Evolutionary conservation across 768 basidiomycete species (phyloP), one percentile per base, ranked within the genome.

Genomic region (Gelatoporia subvermispora): DNA sequence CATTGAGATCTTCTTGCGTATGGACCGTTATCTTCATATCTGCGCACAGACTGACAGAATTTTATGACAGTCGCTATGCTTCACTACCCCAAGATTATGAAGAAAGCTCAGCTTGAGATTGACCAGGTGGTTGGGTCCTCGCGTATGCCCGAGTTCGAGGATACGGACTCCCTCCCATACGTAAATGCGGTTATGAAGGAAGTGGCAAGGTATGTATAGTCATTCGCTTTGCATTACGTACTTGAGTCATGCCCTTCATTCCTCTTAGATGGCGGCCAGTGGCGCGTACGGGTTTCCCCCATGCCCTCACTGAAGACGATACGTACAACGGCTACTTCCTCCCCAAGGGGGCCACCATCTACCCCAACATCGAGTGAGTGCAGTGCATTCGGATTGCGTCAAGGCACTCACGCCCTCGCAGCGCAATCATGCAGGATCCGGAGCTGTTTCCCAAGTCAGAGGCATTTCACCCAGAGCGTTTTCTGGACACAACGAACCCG

Each of bases 31-130:
- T 15, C 1, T 40, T 23, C 13, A 17, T 18, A 22, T 18, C 11
- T 16, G 2, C n/a, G 9, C 18, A 16, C 41, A 1, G 4, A 34
- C 22, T 15, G 10, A 37, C 35, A 23, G 66, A 64, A n/a, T n/a
- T n/a, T n/a, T n/a, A n/a, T n/a, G n/a, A n/a, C n/a, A n/a, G n/a
- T n/a, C n/a, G n/a, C n/a, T 0, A 65, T 65, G 64, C 50, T 62
- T 2, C 58, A 64, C 16, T 48, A 55, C 43, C 64, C 63, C 10
- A 60, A 60, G 3, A 52, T 60, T 9, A 58, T 60, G 43, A 37
- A 35, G 15, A 54, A 49, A 15, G 63, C 63, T 0, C 66, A 65
- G 45, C 55, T n/a, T 18, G 63, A 65, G 54, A 51, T 67, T 21
- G 66, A 67, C 46, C 16, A 11, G 5, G 55, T 64, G 9, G 52